Evolutionary conservation across 305 asterid species (phyloP).

Genomic region (Vinca major): DNA sequence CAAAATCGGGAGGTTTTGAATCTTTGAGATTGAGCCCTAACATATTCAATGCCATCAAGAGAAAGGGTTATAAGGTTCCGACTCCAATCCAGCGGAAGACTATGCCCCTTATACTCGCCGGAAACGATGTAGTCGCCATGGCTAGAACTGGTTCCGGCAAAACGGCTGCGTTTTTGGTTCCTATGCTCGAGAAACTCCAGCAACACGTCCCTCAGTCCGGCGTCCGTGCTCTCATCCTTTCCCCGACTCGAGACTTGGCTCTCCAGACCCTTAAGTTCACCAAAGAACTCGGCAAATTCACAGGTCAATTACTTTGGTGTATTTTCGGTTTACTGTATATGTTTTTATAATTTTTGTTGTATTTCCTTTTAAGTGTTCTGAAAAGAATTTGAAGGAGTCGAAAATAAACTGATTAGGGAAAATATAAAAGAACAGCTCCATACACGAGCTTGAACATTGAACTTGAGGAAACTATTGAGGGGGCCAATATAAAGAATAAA

Average conservation of each 20-base stretch:
- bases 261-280: constrained; percentile 77
- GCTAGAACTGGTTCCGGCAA: constrained; percentile 95
- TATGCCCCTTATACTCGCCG: constrained; percentile 64
- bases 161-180: constrained; percentile 84
- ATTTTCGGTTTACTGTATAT: not conserved
- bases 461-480: too few species aligned
- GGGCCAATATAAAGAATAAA: too few species aligned
- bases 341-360: not conserved
- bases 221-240: constrained; percentile 73
- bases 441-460: too few species aligned
- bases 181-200: constrained; percentile 83
- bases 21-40: constrained; percentile 57
- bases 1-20: constrained; percentile 87
- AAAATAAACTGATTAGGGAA: too few species aligned
- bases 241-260: constrained; percentile 91
- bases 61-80: constrained; percentile 85
- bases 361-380: not conserved
- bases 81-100: constrained; percentile 90
- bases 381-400: not conserved
- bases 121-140: constrained; percentile 86
- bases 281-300: constrained; percentile 69
- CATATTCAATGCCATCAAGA: constrained; percentile 65
- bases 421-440: too few species aligned
- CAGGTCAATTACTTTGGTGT: constrained; percentile 34
- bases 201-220: constrained; percentile 84